Conservation (phyloP, 2,329 filamentous ascomycete genomes). For the Penicillium sp. region DNA sequence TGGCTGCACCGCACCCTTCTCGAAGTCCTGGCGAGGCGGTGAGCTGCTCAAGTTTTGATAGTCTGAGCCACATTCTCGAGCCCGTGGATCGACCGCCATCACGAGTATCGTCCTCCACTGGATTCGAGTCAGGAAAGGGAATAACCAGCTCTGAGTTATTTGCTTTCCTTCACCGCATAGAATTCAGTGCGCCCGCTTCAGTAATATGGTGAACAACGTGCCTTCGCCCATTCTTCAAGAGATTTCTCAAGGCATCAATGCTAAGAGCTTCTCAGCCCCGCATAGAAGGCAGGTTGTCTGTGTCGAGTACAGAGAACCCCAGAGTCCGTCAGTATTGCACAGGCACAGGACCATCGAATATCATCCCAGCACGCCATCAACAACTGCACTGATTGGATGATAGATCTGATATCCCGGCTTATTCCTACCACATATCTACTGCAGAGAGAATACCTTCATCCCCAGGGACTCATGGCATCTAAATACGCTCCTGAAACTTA, state of each 20-base stretch:
- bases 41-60: conserved; percentile 10
- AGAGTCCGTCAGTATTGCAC: background rate
- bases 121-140: background rate
- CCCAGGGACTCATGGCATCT: background rate
- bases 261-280: background rate
- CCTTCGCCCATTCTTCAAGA: background rate
- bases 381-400: background rate
- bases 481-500: background rate
- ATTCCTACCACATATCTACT: background rate
- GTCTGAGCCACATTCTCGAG: conserved; percentile 15
- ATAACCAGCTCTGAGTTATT: background rate
- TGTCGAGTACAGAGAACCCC: background rate
- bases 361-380: conserved; percentile 4
- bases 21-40: conserved; percentile 14
- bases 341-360: background rate
- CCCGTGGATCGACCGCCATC: background rate
- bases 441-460: background rate
- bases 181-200: background rate
- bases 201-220: background rate
- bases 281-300: background rate
- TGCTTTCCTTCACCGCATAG: background rate
- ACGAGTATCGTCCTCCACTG: background rate
- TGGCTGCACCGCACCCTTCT: conserved; percentile 12
- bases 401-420: background rate
- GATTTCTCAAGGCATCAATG: background rate